These are phyloP conservation scores for Lipomyces starkeyi DNA, from an alignment of 805 yeast genomes.

Conservation along the genomic window DNA sequence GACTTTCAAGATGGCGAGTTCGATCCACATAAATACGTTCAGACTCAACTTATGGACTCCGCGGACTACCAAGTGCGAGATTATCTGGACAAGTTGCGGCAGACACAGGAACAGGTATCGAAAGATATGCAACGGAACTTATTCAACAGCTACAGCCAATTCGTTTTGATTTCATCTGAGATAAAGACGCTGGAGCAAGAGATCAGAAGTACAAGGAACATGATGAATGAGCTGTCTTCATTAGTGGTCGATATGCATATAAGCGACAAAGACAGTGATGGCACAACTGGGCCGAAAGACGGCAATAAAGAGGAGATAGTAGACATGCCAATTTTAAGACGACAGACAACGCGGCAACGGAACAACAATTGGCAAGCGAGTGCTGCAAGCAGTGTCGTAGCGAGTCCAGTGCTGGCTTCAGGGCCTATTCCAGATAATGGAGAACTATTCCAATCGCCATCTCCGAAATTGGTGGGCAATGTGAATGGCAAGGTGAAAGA, in stretches of 20 bases:
- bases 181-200: conserved; percentile 33
- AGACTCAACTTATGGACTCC: conserved; percentile 17
- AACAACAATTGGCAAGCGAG: not conserved
- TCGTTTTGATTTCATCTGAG: conserved; percentile 35
- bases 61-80: conserved; percentile 35
- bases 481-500: not conserved
- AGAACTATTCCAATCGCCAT: conserved; percentile 10
- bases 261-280: not conserved
- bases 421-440: not conserved
- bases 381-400: not conserved
- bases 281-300: conserved; percentile 1
- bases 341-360: conserved; percentile 19
- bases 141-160: conserved; percentile 34
- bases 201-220: conserved; percentile 28
- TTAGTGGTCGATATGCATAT: conserved; percentile 26
- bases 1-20: conserved; percentile 25
- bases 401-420: conserved; percentile 1
- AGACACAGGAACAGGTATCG: conserved; percentile 26
- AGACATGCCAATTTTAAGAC: conserved; percentile 26
- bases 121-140: conserved; percentile 36
- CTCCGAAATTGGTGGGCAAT: conserved; percentile 16
- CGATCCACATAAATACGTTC: conserved; percentile 17
- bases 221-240: conserved; percentile 30
- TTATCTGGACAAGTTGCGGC: conserved; percentile 27
- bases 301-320: conserved; percentile 3